Evolutionary conservation across 768 basidiomycete species (phyloP).

Genomic region (Guyanaporus albipodus): DNA sequence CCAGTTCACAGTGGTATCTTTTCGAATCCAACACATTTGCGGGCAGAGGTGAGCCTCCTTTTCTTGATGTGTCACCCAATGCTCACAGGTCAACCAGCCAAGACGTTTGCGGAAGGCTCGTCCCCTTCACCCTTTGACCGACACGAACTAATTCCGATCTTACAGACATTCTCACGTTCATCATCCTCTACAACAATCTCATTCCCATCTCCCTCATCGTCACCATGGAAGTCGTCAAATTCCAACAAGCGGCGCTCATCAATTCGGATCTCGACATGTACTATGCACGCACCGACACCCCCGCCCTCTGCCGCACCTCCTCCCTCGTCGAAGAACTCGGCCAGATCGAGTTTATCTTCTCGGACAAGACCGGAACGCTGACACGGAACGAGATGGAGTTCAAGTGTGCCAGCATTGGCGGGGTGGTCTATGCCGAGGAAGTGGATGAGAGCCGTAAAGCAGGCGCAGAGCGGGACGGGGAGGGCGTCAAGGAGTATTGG

Average conservation of each 20-base stretch:
- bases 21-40: slow-evolving; percentile 55
- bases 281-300: slow-evolving; percentile 90
- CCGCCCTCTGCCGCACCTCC: slow-evolving; percentile 96
- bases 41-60: slow-evolving; percentile 51
- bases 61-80: background rate
- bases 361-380: slow-evolving; percentile 92
- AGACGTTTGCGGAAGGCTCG: slow-evolving; percentile 77
- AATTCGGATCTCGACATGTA: slow-evolving; percentile 99
- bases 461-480: slow-evolving; percentile 41
- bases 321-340: slow-evolving; percentile 98
- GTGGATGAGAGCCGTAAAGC: slow-evolving; percentile 85
- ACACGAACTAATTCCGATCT: slow-evolving; percentile 7
- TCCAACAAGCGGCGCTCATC: slow-evolving; percentile 95
- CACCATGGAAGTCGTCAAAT: slow-evolving; percentile 99
- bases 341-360: slow-evolving; percentile 96
- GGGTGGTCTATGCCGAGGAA: slow-evolving; percentile 82
- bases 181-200: slow-evolving; percentile 98
- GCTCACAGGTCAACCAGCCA: slow-evolving; percentile 42
- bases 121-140: background rate
- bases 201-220: slow-evolving; percentile 99
- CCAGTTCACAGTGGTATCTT: slow-evolving; percentile 88
- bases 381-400: slow-evolving; percentile 99
- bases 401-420: slow-evolving; percentile 82
- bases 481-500: slow-evolving; percentile 53
- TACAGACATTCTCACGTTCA: slow-evolving; percentile 92